Conservation (phyloP, 2,329 filamentous ascomycete genomes). For the Nothomitra cinnamomea region DNA sequence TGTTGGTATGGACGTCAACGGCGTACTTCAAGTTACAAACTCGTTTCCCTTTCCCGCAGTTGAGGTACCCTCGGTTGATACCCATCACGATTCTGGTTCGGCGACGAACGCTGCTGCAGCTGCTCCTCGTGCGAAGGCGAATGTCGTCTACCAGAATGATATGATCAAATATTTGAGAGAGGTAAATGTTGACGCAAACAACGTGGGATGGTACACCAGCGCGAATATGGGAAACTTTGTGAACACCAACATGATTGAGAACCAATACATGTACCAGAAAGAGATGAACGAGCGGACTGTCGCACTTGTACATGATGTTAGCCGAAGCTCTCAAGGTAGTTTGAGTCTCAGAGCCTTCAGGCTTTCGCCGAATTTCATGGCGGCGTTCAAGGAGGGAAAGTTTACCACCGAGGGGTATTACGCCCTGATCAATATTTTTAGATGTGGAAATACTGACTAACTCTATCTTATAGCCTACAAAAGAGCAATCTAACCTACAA, state of each 20-base stretch:
- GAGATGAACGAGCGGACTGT: slow-evolving; percentile 73
- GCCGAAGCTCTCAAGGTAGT: slow-evolving; percentile 81
- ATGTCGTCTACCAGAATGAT: slow-evolving; percentile 75
- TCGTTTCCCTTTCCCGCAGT: slow-evolving; percentile 81
- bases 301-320: slow-evolving; percentile 86
- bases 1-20: slow-evolving; percentile 79
- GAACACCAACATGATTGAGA: slow-evolving; percentile 90
- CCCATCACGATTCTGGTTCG: slow-evolving; percentile 52
- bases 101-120: slow-evolving; percentile 63
- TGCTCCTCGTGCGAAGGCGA: slow-evolving; percentile 82
- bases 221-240: slow-evolving; percentile 98
- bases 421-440: neutral
- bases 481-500: slow-evolving; percentile 88
- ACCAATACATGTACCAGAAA: slow-evolving; percentile 94
- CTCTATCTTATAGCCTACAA: slow-evolving; percentile 48
- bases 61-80: slow-evolving; percentile 51
- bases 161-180: slow-evolving; percentile 96
- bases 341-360: slow-evolving; percentile 83
- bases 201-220: slow-evolving; percentile 96
- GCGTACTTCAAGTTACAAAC: slow-evolving; percentile 80
- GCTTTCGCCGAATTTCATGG: slow-evolving; percentile 73
- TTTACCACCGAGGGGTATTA: slow-evolving; percentile 83
- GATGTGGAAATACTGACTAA: neutral
- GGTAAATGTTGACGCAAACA: slow-evolving; percentile 97
- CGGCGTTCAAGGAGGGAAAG: slow-evolving; percentile 88